Evolutionary conservation across 139 green algal genomes (phyloP).

Genomic region (Volvox reticuliferus): DNA sequence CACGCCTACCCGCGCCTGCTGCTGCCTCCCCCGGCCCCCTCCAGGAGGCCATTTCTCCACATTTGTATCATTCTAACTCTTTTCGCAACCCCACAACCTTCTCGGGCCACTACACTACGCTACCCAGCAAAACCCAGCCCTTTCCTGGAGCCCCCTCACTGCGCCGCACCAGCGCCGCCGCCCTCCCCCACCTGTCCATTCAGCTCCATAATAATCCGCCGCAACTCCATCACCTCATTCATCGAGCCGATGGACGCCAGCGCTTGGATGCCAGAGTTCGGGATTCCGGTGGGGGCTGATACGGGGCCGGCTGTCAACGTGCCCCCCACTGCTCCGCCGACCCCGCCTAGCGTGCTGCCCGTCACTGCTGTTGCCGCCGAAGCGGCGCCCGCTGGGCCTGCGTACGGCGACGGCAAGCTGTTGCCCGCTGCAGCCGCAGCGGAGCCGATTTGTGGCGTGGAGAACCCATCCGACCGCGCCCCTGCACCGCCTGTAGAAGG

Average conservation of each 20-base stretch:
- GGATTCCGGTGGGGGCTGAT: neutral
- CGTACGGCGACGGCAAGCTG: neutral
- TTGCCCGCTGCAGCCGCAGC: no score
- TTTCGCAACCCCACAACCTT: neutral
- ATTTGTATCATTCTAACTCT: neutral
- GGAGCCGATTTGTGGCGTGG: neutral
- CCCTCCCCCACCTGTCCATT: neutral
- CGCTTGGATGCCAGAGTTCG: neutral
- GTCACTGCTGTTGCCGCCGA: neutral
- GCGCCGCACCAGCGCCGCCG: no score
- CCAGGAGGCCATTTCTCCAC: neutral
- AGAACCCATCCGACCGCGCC: neutral
- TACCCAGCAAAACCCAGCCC: neutral
- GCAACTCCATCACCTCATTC: conserved; percentile 14
- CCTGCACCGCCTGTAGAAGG: neutral
- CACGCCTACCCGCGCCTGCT: no score
- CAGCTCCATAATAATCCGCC: conserved; percentile 19
- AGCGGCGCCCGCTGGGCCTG: neutral
- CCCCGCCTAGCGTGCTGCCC: neutral
- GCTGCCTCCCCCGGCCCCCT: neutral
- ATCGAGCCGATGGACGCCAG: neutral
- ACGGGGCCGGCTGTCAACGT: neutral
- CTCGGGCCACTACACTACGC: neutral
- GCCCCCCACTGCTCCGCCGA: neutral
- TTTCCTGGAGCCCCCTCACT: neutral